A percentile compares a stretch with the other conserved stretches of the same genome.
Evolutionary conservation across 768 basidiomycete genomes (phyloP).

Genomic region (Royoungia palumana): DNA sequence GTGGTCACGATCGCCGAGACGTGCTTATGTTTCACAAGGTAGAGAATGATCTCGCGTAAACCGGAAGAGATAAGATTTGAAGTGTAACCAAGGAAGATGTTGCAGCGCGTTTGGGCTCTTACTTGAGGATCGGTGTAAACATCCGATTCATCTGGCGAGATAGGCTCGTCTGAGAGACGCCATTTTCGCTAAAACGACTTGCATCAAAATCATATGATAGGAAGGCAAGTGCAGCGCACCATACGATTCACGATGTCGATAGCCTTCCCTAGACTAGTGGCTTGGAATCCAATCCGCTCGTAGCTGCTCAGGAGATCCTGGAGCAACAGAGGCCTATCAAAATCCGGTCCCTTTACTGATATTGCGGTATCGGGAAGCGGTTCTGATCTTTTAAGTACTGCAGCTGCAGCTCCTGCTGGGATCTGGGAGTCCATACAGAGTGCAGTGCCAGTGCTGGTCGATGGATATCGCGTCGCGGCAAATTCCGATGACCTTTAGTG

Average conservation of each 20-base stretch:
- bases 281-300: conserved; percentile 94
- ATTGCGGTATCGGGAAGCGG: conserved; percentile 62
- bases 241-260: conserved; percentile 91
- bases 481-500: conserved; percentile 17
- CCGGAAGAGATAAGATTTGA: conserved; percentile 99
- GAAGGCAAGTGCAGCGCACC: conserved; percentile 44
- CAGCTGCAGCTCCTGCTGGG: conserved; percentile 63
- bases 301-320: conserved; percentile 73
- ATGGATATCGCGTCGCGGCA: conserved; percentile 17
- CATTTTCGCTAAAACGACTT: conserved; percentile 62
- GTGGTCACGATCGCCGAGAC: conserved; percentile 91
- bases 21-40: conserved; percentile 92
- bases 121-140: conserved; percentile 55
- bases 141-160: conserved; percentile 66
- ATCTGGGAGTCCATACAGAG: conserved; percentile 31
- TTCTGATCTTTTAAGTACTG: conserved; percentile 75
- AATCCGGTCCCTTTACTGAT: conserved; percentile 83
- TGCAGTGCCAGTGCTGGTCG: not conserved
- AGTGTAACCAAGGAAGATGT: conserved; percentile 95
- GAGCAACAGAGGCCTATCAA: conserved; percentile 66
- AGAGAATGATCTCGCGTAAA: conserved; percentile 84
- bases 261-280: conserved; percentile 86
- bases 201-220: not conserved
- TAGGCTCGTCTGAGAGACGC: conserved; percentile 84
- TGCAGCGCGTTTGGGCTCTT: conserved; percentile 71